Percentiles rank a stretch among this genome's conserved stretches.
Conservation (phyloP, 169 alveolate genomes). For the Cryptosporidium ryanae region DNA sequence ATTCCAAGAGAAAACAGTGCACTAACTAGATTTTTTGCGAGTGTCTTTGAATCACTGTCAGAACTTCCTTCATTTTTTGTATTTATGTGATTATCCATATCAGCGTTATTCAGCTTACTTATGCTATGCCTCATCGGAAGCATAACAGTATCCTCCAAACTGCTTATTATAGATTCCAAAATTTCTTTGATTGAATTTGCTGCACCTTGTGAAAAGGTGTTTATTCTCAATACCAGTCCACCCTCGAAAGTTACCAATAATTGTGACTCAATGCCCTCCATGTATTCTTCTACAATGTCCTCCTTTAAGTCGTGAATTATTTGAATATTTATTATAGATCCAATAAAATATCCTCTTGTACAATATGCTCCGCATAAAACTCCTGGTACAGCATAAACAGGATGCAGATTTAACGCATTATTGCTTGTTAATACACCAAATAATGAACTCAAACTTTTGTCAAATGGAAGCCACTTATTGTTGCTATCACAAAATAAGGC, state of each 20-base stretch:
- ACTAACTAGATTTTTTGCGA: neutral
- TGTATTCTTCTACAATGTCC: conserved; percentile 54
- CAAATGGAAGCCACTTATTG: conserved; percentile 59
- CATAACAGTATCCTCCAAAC: conserved; percentile 45
- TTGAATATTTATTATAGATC: conserved; percentile 31
- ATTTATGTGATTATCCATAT: neutral
- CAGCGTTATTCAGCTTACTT: conserved; percentile 2
- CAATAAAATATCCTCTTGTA: conserved; percentile 67
- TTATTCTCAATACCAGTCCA: conserved; percentile 37
- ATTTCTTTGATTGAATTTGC: conserved; percentile 48
- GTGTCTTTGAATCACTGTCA: neutral
- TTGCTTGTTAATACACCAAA: conserved; percentile 41
- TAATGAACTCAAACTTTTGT: conserved; percentile 7
- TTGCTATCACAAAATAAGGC: neutral
- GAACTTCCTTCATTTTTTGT: neutral
- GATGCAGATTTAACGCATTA: conserved; percentile 35
- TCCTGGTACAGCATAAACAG: conserved; percentile 69
- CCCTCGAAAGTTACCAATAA: conserved; percentile 65
- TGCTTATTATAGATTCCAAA: conserved; percentile 30
- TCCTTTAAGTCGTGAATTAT: conserved; percentile 33
- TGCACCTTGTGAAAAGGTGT: conserved; percentile 54
- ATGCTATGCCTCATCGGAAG: conserved; percentile 27
- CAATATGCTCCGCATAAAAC: conserved; percentile 23
- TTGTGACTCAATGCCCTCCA: conserved; percentile 37
- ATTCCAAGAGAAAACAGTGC: conserved; percentile 43